Evolutionary conservation across 768 basidiomycete genomes (phyloP), one percentile per base, ranked within the genome.

Genomic region (Termitomyces sp.): DNA sequence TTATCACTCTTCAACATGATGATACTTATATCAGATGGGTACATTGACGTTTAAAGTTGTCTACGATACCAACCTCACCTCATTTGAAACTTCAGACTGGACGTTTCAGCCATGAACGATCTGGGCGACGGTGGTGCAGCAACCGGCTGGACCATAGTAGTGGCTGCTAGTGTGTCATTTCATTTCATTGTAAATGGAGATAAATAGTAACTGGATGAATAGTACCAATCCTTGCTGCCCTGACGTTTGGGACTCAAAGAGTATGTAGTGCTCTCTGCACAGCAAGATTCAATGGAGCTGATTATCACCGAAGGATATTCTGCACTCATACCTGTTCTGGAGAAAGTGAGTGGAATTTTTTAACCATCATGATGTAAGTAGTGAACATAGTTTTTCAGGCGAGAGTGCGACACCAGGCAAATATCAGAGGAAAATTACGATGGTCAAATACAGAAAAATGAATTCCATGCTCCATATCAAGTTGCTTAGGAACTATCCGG

Each of bases 81-180:
- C 14, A 2, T 37, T 2, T 6, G 2, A 33, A 33, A 3, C 33
- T 33, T 33, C 6, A 39, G 37, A 39, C 14, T 18, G 37, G 18
- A 39, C 14, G 18, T 39, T 16, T 39, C 6, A 6, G 16, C 1
- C 1, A 18, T n/a, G 18, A 39, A 39, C 16, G n/a, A 18, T 2
- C 1, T 14, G n/a, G 14, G 4, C 1, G 9, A n/a, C 2, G 6
- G 6, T 14, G 2, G 6, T 7, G 6, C 1, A 1, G 3, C 36
- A n/a, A 39, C 16, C 18, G 2, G 6, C 37, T 39, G 37, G 33
- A 33, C 14, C 7, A n/a, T 39, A 18, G 6, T n/a, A 4, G 16
- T 18, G 18, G 37, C 37, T n/a, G 18, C 18, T 7, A 18, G 37
- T 39, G 37, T 3, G 37, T 39, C 18, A 7, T n/a, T 7, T 18